A percentile compares a stretch with the other conserved stretches of the same genome.
Conservation (phyloP, 2,329 filamentous ascomycete genomes). For the Aspergillus sp. region DNA sequence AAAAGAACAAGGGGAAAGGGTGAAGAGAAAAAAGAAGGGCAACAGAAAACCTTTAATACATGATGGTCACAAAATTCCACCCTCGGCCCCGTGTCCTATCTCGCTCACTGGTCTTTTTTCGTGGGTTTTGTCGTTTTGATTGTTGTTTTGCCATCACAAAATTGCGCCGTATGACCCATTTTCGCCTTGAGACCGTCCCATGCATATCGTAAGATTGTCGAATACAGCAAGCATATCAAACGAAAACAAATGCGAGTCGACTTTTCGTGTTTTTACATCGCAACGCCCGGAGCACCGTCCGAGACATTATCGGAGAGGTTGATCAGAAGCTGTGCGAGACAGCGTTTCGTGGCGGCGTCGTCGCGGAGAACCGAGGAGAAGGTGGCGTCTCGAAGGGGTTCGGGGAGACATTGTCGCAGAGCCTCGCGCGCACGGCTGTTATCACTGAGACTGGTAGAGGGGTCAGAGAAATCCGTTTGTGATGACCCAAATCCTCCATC, state of each 20-base stretch:
- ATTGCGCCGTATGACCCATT: slow-evolving; percentile 39
- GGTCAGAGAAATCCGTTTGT: slow-evolving; percentile 1
- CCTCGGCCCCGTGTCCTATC: slow-evolving; percentile 8
- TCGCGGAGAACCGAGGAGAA: slow-evolving; percentile 96
- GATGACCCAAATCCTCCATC: background rate
- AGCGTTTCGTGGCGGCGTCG: slow-evolving; percentile 95
- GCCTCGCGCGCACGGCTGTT: slow-evolving; percentile 95
- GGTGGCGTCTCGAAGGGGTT: slow-evolving; percentile 96
- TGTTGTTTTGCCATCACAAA: slow-evolving; percentile 21
- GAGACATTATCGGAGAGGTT: slow-evolving; percentile 89
- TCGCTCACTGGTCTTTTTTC: slow-evolving; percentile 8
- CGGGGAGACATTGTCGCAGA: slow-evolving; percentile 89
- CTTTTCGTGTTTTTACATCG: slow-evolving; percentile 37
- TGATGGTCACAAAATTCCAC: slow-evolving; percentile 9
- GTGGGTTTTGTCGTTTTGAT: slow-evolving; percentile 11
- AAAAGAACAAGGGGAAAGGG: slow-evolving; percentile 7
- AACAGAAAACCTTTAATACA: slow-evolving; percentile 13
- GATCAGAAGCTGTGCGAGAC: slow-evolving; percentile 92
- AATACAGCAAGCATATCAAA: slow-evolving; percentile 33
- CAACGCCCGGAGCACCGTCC: slow-evolving; percentile 42
- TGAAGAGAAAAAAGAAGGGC: slow-evolving; percentile 6
- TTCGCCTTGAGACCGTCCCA: slow-evolving; percentile 41
- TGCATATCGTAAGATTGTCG: slow-evolving; percentile 39
- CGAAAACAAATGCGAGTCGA: slow-evolving; percentile 28
- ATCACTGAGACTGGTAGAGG: slow-evolving; percentile 70